Evolutionary conservation across 192 early-diverging fungal species (phyloP).

Genomic region (Cetraspora pellucida): DNA sequence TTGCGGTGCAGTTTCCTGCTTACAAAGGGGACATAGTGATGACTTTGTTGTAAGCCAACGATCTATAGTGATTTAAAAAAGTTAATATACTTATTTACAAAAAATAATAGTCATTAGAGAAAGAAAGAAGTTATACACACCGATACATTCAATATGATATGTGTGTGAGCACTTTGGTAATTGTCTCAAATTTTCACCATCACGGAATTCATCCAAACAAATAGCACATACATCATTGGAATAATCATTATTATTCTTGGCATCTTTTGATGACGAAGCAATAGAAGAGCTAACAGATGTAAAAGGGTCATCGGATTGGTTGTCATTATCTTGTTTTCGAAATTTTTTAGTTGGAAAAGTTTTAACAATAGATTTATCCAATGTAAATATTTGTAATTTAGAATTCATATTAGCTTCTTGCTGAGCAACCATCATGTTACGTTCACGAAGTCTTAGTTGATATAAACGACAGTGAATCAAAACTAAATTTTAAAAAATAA

Average conservation of each 20-base stretch:
- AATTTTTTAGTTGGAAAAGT: conserved; percentile 21
- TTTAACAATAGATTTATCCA: conserved; percentile 26
- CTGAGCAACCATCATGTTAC: conserved; percentile 18
- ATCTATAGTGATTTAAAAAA: conserved; percentile 23
- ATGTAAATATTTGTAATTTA: conserved; percentile 19
- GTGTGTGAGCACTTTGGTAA: conserved; percentile 43
- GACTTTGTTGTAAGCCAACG: conserved; percentile 48
- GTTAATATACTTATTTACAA: neutral
- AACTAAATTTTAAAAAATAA: conserved; percentile 11
- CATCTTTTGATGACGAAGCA: neutral
- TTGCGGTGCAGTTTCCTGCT: conserved; percentile 39
- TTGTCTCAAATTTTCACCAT: conserved; percentile 40
- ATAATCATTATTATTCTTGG: neutral
- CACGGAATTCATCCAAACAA: conserved; percentile 45
- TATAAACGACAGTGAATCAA: conserved; percentile 31
- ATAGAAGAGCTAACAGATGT: neutral
- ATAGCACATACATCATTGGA: conserved; percentile 46
- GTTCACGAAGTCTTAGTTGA: conserved; percentile 30
- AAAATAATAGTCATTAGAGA: neutral
- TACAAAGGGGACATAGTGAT: conserved; percentile 48
- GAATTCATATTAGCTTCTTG: conserved; percentile 8
- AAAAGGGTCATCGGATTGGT: neutral
- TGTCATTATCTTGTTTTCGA: neutral
- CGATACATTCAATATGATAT: conserved; percentile 48
- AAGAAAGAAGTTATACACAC: conserved; percentile 27